phyloP scores from a whole-genome alignment of 2,329 filamentous ascomycete species.

The Zopfia rhizophila region DNA sequence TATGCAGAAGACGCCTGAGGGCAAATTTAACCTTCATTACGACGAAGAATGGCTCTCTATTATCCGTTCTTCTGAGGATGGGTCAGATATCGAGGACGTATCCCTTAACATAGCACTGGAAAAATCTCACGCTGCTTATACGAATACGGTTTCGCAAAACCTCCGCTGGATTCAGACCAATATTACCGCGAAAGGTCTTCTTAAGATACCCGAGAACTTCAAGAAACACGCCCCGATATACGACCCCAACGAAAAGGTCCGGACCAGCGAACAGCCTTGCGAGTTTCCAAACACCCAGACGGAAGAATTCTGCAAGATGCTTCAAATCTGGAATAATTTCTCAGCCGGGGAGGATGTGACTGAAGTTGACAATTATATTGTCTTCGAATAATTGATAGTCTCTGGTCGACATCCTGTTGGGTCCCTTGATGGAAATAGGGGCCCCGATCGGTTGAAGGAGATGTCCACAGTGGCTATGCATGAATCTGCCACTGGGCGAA shows the following conservation, averaged over 20 bases:
- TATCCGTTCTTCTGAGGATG: constrained; percentile 9
- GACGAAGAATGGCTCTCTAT: constrained; percentile 16
- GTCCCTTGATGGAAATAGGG: too few species aligned
- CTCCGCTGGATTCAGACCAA: constrained; percentile 11
- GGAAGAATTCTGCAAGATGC: constrained; percentile 10
- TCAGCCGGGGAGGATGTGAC: constrained; percentile 3
- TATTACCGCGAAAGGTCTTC: constrained; percentile 13
- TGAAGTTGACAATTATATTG: constrained; percentile 1
- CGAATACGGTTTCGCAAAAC: constrained; percentile 5
- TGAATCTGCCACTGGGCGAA: too few species aligned
- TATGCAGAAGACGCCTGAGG: constrained; percentile 12
- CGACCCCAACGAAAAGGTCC: constrained; percentile 6
- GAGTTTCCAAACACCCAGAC: constrained; percentile 13
- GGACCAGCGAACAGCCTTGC: constrained; percentile 5
- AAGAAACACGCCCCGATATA: constrained; percentile 9
- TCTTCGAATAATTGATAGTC: too few species aligned
- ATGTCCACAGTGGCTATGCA: too few species aligned
- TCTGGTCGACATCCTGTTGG: too few species aligned
- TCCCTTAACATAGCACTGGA: constrained; percentile 1
- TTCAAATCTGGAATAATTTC: constrained; percentile 9
- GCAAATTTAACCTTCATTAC: constrained; percentile 12
- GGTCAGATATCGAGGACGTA: background rate
- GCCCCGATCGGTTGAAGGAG: too few species aligned
- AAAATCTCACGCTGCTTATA: constrained; percentile 1
- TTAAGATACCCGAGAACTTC: constrained; percentile 14